Conservation (phyloP, 2,329 filamentous ascomycete species). For the Fusarium sp. region DNA sequence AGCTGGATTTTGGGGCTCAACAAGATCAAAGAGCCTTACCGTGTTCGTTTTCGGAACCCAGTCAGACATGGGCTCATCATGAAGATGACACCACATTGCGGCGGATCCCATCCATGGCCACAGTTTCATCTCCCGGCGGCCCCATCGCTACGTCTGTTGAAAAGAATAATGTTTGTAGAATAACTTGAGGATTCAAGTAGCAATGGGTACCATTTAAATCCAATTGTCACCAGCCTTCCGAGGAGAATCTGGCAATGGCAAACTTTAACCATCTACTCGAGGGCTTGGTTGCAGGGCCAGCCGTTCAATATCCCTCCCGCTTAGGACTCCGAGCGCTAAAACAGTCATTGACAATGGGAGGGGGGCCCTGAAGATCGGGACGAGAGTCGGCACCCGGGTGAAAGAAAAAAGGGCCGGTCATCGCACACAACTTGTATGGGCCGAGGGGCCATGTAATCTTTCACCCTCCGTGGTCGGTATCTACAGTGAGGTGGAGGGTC, state of each 20-base stretch:
- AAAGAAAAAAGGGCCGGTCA: background rate
- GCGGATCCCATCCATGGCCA: conserved; percentile 2
- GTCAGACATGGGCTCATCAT: conserved; percentile 20
- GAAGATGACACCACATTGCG: conserved; percentile 22
- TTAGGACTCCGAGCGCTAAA: background rate
- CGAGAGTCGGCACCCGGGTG: conserved; percentile 3
- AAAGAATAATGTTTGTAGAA: background rate
- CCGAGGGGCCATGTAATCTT: background rate
- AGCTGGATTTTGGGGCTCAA: background rate
- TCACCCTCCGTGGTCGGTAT: background rate
- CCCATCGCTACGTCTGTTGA: background rate
- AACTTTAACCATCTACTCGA: background rate
- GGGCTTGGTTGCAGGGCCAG: background rate
- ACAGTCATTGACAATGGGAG: background rate
- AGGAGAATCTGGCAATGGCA: background rate
- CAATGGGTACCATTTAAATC: background rate
- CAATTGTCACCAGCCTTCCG: background rate
- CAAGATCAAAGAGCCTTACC: conserved; percentile 2
- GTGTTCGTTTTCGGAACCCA: conserved; percentile 43
- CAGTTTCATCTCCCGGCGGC: conserved; percentile 10
- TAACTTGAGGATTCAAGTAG: background rate
- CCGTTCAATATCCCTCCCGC: background rate
- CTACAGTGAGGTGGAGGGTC: background rate
- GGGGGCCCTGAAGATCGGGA: conserved; percentile 1
- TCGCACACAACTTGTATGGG: background rate